Evolutionary conservation across 2,329 filamentous ascomycete species (phyloP), one percentile per base, ranked within the genome.

Genomic region (Pseudocercospora macadamiae): DNA sequence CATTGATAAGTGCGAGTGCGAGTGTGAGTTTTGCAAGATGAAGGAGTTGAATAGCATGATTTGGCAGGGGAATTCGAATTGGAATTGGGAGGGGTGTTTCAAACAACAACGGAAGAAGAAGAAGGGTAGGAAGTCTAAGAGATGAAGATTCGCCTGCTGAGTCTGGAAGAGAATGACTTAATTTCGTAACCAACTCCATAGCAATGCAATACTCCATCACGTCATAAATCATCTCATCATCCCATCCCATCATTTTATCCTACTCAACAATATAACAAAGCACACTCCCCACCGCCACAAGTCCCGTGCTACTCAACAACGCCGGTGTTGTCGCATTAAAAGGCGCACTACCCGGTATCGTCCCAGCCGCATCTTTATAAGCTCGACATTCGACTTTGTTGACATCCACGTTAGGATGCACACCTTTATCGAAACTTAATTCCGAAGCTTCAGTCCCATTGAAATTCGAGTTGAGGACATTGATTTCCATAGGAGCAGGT

Each of bases 321-420:
- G 54, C 54, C 16, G 47, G 47, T 4, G 36, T 21, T 2, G 42
- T 48, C 14, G 18, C 32, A 23, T 19, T 56, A 25, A 60, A 60
- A 7, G 58, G 48, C 28, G 47, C 48, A 37, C 54, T 49, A 2
- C 36, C 58, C 3, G 54, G 58, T 3, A 57, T 25, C 16, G 65
- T 51, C 3, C 63, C 64, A 1, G 39, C 57, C 12, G 25, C 55
- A 26, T 66, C 63, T 37, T 59, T 61, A 44, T 57, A 66, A 3
- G 59, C 64, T 1, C 64, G 47, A 37, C 64, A 65, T 47, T 66
- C 64, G 51, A 66, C 55, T 12, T 28, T 49, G 26, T 49, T 42
- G 26, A 64, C 26, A 21, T 60, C 57, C 48, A 66, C 52, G 36
- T 63, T 57, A 6, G 30, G 7, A 25, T 36, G 19, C 10, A 23